These are phyloP conservation scores for Calcarisporium arbuscula DNA, from an alignment of 2,329 filamentous ascomycete genomes.

Conservation along the genomic window DNA sequence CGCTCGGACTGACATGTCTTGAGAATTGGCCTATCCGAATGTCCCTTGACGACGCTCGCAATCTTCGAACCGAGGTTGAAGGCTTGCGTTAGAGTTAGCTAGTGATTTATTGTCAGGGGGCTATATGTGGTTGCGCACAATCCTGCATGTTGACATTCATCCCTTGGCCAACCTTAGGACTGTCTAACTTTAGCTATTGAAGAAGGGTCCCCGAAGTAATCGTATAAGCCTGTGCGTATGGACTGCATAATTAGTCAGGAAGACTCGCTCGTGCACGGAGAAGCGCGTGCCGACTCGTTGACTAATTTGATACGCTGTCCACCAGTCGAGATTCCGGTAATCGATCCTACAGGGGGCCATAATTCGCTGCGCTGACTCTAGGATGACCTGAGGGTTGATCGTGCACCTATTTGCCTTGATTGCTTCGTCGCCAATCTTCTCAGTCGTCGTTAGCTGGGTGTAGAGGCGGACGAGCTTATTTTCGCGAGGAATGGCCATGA, in stretches of 20 bases:
- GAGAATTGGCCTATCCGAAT: slow-evolving; percentile 36
- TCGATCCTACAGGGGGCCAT: slow-evolving; percentile 60
- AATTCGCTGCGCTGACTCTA: slow-evolving; percentile 57
- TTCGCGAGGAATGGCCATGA: slow-evolving; percentile 62
- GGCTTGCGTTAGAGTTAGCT: too few relatives aligned
- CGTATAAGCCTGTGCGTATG: too few relatives aligned
- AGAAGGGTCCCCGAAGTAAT: too few relatives aligned
- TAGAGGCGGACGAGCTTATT: slow-evolving; percentile 57
- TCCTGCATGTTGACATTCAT: slow-evolving; percentile 72
- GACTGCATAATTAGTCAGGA: too few relatives aligned
- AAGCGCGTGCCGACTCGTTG: slow-evolving; percentile 57
- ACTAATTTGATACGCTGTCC: slow-evolving; percentile 50
- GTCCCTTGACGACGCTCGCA: slow-evolving; percentile 37
- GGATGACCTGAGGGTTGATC: slow-evolving; percentile 58
- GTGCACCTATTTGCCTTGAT: slow-evolving; percentile 56
- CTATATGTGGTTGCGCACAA: too few relatives aligned
- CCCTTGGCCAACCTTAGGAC: slow-evolving; percentile 62
- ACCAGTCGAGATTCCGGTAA: slow-evolving; percentile 59
- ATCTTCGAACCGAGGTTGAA: slow-evolving; percentile 53
- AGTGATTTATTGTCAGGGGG: too few relatives aligned
- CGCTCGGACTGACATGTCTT: slow-evolving; percentile 47
- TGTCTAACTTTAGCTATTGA: too few relatives aligned
- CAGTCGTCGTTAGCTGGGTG: slow-evolving; percentile 52
- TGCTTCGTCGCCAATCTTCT: too few relatives aligned
- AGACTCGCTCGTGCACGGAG: slow-evolving; percentile 51